phyloP scores from a whole-genome alignment of 2,329 filamentous ascomycete species.

The Cercospora citrullina region DNA sequence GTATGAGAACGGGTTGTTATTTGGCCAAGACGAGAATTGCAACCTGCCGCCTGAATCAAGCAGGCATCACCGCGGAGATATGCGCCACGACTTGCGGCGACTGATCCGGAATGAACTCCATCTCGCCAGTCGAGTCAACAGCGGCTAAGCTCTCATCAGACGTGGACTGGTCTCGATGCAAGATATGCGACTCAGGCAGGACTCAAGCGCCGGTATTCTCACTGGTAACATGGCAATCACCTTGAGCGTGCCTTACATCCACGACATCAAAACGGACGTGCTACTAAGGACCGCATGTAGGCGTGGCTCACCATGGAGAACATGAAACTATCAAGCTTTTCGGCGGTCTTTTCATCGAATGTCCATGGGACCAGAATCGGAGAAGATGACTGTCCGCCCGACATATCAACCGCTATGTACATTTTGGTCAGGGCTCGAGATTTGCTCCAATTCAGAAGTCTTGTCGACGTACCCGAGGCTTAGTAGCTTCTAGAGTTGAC shows the following conservation, averaged over 20 bases:
- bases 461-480: not conserved
- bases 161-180: not conserved
- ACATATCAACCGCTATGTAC: not conserved
- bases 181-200: not conserved
- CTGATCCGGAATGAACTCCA: not conserved
- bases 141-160: not conserved
- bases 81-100: not conserved
- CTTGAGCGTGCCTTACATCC: not conserved
- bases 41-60: not conserved
- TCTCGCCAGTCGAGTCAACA: not conserved
- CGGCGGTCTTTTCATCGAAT: not conserved
- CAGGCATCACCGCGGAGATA: not conserved
- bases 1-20: not conserved
- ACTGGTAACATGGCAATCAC: not conserved
- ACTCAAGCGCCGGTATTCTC: not conserved
- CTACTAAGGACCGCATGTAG: not conserved
- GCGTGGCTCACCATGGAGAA: not conserved
- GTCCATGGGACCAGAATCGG: not conserved
- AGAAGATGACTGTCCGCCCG: not conserved
- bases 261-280: not conserved
- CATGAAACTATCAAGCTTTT: not conserved
- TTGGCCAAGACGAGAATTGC: not conserved
- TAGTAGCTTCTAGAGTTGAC: not conserved
- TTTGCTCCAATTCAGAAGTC: not conserved
- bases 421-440: not conserved